phyloP scores from a whole-genome alignment of 2,329 filamentous ascomycete species.

The Fusarium secorum region DNA sequence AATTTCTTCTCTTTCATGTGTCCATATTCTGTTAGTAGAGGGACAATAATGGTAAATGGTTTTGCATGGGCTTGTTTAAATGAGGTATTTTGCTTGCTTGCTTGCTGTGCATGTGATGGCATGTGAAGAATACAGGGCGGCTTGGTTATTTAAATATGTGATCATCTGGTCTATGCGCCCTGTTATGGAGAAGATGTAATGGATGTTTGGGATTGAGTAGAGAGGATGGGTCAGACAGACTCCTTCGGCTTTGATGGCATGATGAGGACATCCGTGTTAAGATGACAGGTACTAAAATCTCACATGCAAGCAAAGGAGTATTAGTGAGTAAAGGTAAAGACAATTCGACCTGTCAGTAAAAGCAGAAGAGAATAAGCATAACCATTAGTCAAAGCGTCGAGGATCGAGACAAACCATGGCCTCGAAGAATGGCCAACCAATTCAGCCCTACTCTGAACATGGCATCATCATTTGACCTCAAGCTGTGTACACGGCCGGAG shows the following conservation, averaged over 20 bases:
- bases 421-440: constrained; percentile 42
- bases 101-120: neutral
- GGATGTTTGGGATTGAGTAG: constrained; percentile 6
- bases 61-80: constrained; percentile 5
- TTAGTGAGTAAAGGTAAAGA: neutral
- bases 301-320: constrained; percentile 1
- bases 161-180: neutral
- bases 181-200: neutral
- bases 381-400: neutral
- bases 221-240: neutral
- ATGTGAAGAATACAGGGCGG: neutral
- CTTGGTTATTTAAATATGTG: neutral
- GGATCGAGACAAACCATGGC: neutral
- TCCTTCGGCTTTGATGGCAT: neutral
- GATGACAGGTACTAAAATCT: constrained; percentile 17
- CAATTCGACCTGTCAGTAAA: neutral
- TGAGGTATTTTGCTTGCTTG: neutral
- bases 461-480: neutral
- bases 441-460: constrained; percentile 18
- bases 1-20: constrained; percentile 33
- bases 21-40: constrained; percentile 33
- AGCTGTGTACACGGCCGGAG: neutral
- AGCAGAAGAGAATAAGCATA: neutral
- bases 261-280: neutral
- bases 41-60: constrained; percentile 23